A percentile compares a stretch with the other conserved stretches of the same genome.
These are phyloP conservation scores for Triticum monococcum DNA, from an alignment of 176 grass and related monocot species.

Conservation along the genomic window DNA sequence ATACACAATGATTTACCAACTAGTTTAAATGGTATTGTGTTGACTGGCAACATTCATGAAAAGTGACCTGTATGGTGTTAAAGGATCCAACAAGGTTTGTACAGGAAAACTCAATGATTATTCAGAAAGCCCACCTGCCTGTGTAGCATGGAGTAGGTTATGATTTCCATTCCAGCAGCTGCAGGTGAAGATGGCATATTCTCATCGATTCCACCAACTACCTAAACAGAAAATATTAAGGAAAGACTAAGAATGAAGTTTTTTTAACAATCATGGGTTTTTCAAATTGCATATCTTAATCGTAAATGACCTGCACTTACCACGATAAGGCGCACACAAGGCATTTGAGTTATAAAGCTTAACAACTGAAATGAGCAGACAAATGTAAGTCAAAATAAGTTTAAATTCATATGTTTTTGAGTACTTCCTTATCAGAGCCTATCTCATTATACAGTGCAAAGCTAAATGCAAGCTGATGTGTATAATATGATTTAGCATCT, in stretches of 20 bases:
- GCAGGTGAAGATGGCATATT: conserved; percentile 56
- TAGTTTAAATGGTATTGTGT: conserved; percentile 22
- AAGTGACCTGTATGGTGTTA: neutral
- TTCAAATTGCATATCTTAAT: neutral
- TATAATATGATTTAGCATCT: neutral
- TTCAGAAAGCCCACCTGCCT: conserved; percentile 44
- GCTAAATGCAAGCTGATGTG: neutral
- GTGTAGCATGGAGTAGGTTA: conserved; percentile 59
- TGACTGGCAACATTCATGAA: neutral
- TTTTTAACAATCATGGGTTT: neutral
- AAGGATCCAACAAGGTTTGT: neutral
- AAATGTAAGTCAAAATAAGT: conserved; percentile 7
- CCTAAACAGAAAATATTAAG: conserved; percentile 43
- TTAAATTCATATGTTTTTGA: neutral
- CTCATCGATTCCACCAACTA: conserved; percentile 66
- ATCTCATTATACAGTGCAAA: neutral
- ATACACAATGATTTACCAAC: conserved; percentile 5
- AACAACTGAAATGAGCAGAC: conserved; percentile 6
- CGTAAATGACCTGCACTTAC: neutral
- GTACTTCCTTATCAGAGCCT: neutral
- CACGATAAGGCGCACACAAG: conserved; percentile 24
- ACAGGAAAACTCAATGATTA: conserved; percentile 3
- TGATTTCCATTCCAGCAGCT: conserved; percentile 57
- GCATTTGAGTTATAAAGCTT: conserved; percentile 22
- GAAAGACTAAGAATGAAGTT: neutral